phyloP scores from a whole-genome alignment of 192 early-diverging fungal genomes.

The Mortierella alpina region DNA sequence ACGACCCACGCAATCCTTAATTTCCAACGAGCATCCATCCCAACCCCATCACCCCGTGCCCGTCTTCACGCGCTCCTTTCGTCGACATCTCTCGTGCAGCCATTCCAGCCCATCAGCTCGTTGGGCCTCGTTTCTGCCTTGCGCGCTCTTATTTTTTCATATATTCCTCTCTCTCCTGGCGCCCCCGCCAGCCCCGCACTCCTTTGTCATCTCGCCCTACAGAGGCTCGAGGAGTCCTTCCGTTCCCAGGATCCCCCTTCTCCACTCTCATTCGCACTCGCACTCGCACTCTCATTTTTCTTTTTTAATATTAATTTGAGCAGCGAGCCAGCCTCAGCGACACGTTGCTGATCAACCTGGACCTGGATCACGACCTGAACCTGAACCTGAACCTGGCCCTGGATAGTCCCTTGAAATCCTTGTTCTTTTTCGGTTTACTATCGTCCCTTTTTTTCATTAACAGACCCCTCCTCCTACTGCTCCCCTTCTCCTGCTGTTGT shows the following conservation, averaged over 20 bases:
- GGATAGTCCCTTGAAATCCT: slow-evolving; percentile 3
- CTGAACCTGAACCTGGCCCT: slow-evolving; percentile 14
- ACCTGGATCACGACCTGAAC: slow-evolving; percentile 18
- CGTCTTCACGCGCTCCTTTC: slow-evolving; percentile 14
- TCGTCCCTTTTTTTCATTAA: slow-evolving; percentile 18
- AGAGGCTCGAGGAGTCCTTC: no score
- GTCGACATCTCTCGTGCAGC: neutral
- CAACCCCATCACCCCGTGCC: neutral
- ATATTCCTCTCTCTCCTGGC: neutral
- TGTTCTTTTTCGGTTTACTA: slow-evolving; percentile 7
- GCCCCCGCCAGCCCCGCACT: neutral
- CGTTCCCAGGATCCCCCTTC: slow-evolving; percentile 4
- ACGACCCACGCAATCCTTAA: neutral
- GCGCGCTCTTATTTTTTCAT: neutral
- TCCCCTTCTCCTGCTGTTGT: slow-evolving; percentile 9
- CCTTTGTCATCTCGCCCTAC: neutral
- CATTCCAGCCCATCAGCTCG: neutral
- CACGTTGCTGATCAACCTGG: neutral
- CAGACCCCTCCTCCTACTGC: neutral
- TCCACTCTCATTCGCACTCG: neutral
- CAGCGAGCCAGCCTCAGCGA: neutral
- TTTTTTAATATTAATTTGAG: neutral
- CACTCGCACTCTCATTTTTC: neutral
- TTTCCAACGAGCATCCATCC: neutral
- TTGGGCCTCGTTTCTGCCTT: neutral